These are phyloP conservation scores for Aspergillus ochraceoroseus DNA, from an alignment of 2,329 filamentous ascomycete genomes.

Conservation along the genomic window DNA sequence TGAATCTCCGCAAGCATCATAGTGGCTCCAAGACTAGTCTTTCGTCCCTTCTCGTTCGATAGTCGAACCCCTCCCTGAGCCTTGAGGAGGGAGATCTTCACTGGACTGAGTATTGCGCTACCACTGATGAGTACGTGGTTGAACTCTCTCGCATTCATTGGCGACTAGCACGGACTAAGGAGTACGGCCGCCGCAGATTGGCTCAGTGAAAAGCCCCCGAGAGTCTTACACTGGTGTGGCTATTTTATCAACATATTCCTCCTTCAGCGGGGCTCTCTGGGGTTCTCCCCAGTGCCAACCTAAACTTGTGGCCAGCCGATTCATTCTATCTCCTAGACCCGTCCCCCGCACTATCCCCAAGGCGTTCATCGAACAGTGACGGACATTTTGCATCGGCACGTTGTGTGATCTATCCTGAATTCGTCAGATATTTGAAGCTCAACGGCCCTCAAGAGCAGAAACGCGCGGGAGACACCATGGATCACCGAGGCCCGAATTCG, in stretches of 20 bases:
- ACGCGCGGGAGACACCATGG: conserved; percentile 1
- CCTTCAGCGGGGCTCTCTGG: conserved; percentile 3
- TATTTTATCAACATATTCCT: neutral
- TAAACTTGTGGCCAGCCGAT: neutral
- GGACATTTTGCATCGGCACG: neutral
- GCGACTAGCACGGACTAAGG: conserved; percentile 1
- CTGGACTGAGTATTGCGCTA: too few species aligned
- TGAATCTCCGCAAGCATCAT: too few species aligned
- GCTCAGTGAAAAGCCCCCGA: neutral
- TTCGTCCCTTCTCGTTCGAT: too few species aligned
- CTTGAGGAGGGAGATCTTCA: too few species aligned
- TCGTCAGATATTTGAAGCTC: neutral
- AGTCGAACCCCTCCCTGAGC: too few species aligned
- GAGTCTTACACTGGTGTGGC: conserved; percentile 2
- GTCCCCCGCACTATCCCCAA: neutral
- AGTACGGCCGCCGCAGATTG: conserved; percentile 2
- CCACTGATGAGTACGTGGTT: conserved; percentile 1
- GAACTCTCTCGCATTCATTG: conserved; percentile 1
- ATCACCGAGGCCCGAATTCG: conserved; percentile 2
- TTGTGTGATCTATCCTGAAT: neutral
- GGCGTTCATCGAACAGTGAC: neutral
- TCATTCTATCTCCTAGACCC: neutral
- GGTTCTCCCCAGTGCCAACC: too few species aligned
- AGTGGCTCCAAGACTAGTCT: too few species aligned
- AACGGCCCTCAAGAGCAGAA: neutral